Evolutionary conservation across 306 rosid species (phyloP), one percentile per base, ranked within the genome.

Genomic region (Cucurbita argyrosperma): DNA sequence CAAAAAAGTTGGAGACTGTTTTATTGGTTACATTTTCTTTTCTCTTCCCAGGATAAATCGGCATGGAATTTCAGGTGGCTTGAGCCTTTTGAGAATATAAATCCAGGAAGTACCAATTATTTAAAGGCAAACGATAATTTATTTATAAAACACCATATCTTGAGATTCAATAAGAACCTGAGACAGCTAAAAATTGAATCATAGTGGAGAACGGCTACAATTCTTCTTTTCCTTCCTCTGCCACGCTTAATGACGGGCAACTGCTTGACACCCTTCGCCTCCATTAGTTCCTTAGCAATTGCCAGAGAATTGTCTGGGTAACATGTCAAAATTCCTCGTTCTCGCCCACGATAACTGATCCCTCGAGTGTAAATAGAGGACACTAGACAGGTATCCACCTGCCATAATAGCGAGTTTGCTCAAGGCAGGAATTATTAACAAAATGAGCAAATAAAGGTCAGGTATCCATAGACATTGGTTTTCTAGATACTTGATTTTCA

Each of bases 271-370:
- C 88, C 99, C 82, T 82, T 91, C 68, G 99, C 99, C 81, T 94
- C 99, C 97, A 94, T 94, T 75, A 94, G 88, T 69, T 94, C 97
- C 84, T 84, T 89, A 69, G 99, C 96, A 81, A 82, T 79, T 71
- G 96, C 88, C 84, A 94, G 84, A 85, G 75, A 84, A 35, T 89
- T 83, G 79, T 88, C 92, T 26, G 96, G 92, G 74, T 84, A 89
- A 75, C 99, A 94, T 59, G 96, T 94, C 78, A 89, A 72, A 60
- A 94, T 80, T 58, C 96, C 96, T 49, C 99, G 97, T 16, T 76
- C 87, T 78, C 76, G 85, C 70, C 97, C 99, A 15, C 87, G 92
- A 63, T 91, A 94, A 79, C 80, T 85, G 74, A 91, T 83, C 78
- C 95, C 95, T 72, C 90, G 92, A 71, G 97, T 91, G 73, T 97